These are phyloP conservation scores for Parasarocladium wereldwijsianum DNA, from an alignment of 2,329 filamentous ascomycete genomes.

Conservation along the genomic window DNA sequence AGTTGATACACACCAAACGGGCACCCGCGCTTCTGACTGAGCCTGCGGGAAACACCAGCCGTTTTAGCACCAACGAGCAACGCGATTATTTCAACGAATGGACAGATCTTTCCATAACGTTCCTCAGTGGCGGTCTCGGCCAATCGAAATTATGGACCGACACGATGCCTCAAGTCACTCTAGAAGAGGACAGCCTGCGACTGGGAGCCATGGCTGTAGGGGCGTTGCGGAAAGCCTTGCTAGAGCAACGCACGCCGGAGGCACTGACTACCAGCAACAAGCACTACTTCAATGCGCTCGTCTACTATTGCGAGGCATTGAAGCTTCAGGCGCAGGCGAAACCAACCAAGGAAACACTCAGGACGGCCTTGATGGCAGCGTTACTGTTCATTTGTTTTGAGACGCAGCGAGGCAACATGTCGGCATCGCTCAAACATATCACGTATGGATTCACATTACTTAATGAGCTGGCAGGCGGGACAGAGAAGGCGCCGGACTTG, in stretches of 20 bases:
- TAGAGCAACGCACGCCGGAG: conserved; percentile 10
- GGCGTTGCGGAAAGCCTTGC: conserved; percentile 20
- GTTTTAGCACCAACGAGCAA: conserved; percentile 19
- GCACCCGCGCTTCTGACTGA: conserved; percentile 16
- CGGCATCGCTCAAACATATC: conserved; percentile 24
- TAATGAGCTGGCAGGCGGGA: conserved; percentile 21
- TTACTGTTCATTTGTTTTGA: conserved; percentile 27
- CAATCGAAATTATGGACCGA: conserved; percentile 21
- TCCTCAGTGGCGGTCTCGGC: conserved; percentile 19
- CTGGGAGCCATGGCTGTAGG: conserved; percentile 26
- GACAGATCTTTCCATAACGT: conserved; percentile 18
- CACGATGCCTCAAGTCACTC: conserved; percentile 24
- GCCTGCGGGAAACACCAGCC: conserved; percentile 17
- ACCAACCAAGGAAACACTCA: conserved; percentile 19
- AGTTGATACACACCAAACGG: conserved; percentile 17
- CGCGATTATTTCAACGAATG: conserved; percentile 23
- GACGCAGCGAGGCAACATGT: conserved; percentile 22
- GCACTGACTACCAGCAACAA: conserved; percentile 15
- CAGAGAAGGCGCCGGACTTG: conserved; percentile 18
- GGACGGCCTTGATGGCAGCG: conserved; percentile 23
- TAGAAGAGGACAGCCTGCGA: conserved; percentile 21
- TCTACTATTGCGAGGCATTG: conserved; percentile 25
- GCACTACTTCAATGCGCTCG: conserved; percentile 24
- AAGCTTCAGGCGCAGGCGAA: conserved; percentile 21
- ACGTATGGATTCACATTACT: conserved; percentile 25